These are phyloP conservation scores for Beauveria medogensis DNA, from an alignment of 2,329 filamentous ascomycete species.

Conservation along the genomic window DNA sequence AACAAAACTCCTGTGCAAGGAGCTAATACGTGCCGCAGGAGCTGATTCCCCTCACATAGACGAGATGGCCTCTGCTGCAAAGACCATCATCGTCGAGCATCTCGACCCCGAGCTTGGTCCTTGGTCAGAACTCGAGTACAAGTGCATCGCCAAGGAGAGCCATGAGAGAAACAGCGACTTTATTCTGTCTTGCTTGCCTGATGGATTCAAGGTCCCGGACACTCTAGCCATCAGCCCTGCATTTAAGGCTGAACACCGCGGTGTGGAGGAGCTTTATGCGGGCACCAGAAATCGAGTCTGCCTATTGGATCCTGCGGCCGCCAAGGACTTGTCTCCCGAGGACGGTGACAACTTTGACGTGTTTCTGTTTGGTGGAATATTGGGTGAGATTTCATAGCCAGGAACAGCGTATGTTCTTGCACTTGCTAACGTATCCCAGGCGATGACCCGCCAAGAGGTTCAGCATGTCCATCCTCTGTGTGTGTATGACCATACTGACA, in stretches of 20 bases:
- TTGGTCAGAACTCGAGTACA: slow-evolving; percentile 93
- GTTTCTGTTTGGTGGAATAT: slow-evolving; percentile 91
- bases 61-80: slow-evolving; percentile 35
- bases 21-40: background rate
- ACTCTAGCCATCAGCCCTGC: slow-evolving; percentile 47
- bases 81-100: slow-evolving; percentile 92
- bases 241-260: slow-evolving; percentile 63
- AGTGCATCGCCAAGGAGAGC: slow-evolving; percentile 77
- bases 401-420: background rate
- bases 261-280: slow-evolving; percentile 77
- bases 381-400: slow-evolving; percentile 51
- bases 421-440: slow-evolving; percentile 41
- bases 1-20: background rate
- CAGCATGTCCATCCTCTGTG: slow-evolving; percentile 20
- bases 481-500: slow-evolving; percentile 14
- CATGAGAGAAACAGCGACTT: slow-evolving; percentile 59
- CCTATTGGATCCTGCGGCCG: slow-evolving; percentile 78
- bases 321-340: slow-evolving; percentile 71
- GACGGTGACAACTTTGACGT: slow-evolving; percentile 80
- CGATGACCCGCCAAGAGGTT: slow-evolving; percentile 89
- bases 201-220: slow-evolving; percentile 56
- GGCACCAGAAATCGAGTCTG: slow-evolving; percentile 69
- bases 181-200: slow-evolving; percentile 72
- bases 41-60: background rate
- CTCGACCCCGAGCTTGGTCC: slow-evolving; percentile 87